Evolutionary conservation across 176 grass and related monocot genomes (phyloP), one percentile per base, ranked within the genome.

Genomic region (Saccharum officinarum): DNA sequence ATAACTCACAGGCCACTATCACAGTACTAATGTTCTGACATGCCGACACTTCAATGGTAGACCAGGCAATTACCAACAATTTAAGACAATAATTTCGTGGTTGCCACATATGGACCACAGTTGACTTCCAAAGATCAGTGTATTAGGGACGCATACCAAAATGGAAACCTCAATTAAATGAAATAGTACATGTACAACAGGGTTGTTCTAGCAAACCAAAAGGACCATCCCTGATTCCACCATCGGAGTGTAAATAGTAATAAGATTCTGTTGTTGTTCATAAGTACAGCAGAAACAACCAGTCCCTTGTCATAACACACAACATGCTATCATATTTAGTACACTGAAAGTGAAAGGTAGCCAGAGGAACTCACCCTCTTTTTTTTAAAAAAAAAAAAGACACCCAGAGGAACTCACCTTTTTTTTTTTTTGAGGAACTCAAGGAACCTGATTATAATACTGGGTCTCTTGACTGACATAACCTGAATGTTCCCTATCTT

Each of bases 91-190:
- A 85, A 17, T 69, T 77, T 36, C 46, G 69, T 22, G 33, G 72
- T 30, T 16, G 61, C 25, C 26, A 31, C 25, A 30, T 33, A 57
- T 15, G 61, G 10, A 44, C 49, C 65, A 70, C 54, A 45, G 25
- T 13, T 60, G 63, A 78, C 68, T 44, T 59, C 54, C 38, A 61
- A 22, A 47, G 75, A 78, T 31, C 75, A 33, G 0, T 31, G 1
- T 30, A 66, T 59, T 78, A 57, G 33, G 11, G 45, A 68, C 14
- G 16, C 62, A 68, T 4, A 69, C 62, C 22, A 68, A 41, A 46
- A 55, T 26, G 22, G 23, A 87, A 72, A 73, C 23, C 38, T 79
- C 78, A 77, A 61, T 46, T 25, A 75, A 11, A 61, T 71, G 37
- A 7, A 49, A 52, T 11, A 22, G 36, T 39, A 63, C 20, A 59